Percentiles rank a stretch among this genome's conserved stretches.
Evolutionary conservation across 345 rosid genomes (phyloP).

Genomic region (Aquilaria sinensis): DNA sequence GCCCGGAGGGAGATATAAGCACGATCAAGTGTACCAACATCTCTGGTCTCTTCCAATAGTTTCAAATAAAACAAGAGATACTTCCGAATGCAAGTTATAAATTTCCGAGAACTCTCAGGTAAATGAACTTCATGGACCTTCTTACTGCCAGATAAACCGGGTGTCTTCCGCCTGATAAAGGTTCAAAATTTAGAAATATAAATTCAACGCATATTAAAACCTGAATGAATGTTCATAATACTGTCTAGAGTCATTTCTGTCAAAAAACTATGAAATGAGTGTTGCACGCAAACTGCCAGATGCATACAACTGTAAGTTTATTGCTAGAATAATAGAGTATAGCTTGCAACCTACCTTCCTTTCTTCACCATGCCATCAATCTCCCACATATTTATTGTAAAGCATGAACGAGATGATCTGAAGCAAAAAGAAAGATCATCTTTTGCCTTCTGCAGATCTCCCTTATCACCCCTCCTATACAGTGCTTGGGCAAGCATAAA

Average conservation of each 20-base stretch:
- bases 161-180: constrained; percentile 68
- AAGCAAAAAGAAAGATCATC: constrained; percentile 94
- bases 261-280: no score
- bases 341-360: constrained; percentile 55
- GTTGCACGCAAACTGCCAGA: no score
- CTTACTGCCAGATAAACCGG: constrained; percentile 72
- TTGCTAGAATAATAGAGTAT: neutral
- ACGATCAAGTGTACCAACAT: constrained; percentile 72
- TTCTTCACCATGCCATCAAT: constrained; percentile 96
- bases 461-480: constrained; percentile 57
- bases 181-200: no score
- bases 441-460: constrained; percentile 88
- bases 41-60: constrained; percentile 87
- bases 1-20: constrained; percentile 76
- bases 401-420: constrained; percentile 84
- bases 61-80: constrained; percentile 83
- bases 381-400: constrained; percentile 99
- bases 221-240: no score
- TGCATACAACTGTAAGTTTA: constrained; percentile 4
- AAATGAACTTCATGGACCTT: constrained; percentile 86
- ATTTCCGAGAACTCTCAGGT: constrained; percentile 95
- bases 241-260: neutral
- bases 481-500: constrained; percentile 91
- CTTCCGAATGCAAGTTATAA: constrained; percentile 92
- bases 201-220: no score